Percentiles rank a stretch among this genome's conserved stretches.
Evolutionary conservation across 768 basidiomycete species (phyloP).

Genomic region (Collybia nuda): DNA sequence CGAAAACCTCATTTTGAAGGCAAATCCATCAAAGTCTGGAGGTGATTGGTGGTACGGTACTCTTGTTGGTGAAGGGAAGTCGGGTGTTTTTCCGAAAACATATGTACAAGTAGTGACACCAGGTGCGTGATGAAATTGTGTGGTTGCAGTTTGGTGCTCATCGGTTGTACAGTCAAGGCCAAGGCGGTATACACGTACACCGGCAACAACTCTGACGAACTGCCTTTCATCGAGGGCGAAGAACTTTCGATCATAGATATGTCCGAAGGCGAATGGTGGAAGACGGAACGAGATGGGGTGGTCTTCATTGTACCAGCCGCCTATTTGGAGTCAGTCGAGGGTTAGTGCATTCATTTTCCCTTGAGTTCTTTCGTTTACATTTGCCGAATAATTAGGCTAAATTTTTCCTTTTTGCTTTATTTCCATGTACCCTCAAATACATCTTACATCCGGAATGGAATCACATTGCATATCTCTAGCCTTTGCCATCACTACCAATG

Average conservation of each 20-base stretch:
- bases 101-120: slow-evolving; percentile 76
- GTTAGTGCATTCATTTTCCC: slow-evolving; percentile 72
- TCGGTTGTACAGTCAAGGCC: slow-evolving; percentile 51
- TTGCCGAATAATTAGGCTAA: slow-evolving; percentile 72
- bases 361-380: slow-evolving; percentile 63
- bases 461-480: slow-evolving; percentile 13
- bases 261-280: slow-evolving; percentile 93
- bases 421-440: slow-evolving; percentile 45
- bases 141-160: slow-evolving; percentile 2
- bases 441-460: slow-evolving; percentile 27
- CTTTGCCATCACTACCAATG: not conserved
- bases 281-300: slow-evolving; percentile 82
- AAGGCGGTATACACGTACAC: slow-evolving; percentile 81
- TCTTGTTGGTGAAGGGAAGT: slow-evolving; percentile 56
- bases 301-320: slow-evolving; percentile 91
- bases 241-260: slow-evolving; percentile 76
- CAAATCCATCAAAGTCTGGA: slow-evolving; percentile 82
- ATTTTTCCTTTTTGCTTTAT: slow-evolving; percentile 58
- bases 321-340: slow-evolving; percentile 83
- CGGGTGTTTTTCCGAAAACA: slow-evolving; percentile 88
- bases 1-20: slow-evolving; percentile 74
- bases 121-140: slow-evolving; percentile 44
- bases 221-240: slow-evolving; percentile 85
- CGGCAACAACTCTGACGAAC: slow-evolving; percentile 71
- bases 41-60: slow-evolving; percentile 96